Percentiles rank a stretch among this genome's conserved stretches.
Evolutionary conservation across 768 basidiomycete genomes (phyloP).

Genomic region (Lactarius quietus): DNA sequence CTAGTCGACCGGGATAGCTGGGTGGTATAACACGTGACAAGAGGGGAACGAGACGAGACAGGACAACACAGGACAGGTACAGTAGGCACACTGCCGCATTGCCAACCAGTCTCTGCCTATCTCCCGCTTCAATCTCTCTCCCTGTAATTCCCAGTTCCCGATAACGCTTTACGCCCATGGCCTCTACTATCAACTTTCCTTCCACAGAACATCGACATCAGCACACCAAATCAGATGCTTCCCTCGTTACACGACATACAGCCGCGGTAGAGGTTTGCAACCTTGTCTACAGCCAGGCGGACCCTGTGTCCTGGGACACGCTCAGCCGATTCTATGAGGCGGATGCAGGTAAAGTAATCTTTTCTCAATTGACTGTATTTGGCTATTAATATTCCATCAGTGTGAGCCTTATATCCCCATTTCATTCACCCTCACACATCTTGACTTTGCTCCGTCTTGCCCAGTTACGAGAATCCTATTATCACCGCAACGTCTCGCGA

Average conservation of each 20-base stretch:
- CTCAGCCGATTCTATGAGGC: conserved; percentile 67
- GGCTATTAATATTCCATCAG: conserved; percentile 18
- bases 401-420: conserved; percentile 23
- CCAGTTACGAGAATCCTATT: conserved; percentile 75
- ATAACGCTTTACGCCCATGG: conserved; percentile 33
- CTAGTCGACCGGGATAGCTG: background rate
- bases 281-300: conserved; percentile 57
- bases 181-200: conserved; percentile 27
- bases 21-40: conserved; percentile 16
- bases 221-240: conserved; percentile 20
- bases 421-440: conserved; percentile 44
- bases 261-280: conserved; percentile 69
- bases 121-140: conserved; percentile 26
- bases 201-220: conserved; percentile 14
- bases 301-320: conserved; percentile 46
- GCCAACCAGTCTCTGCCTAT: background rate
- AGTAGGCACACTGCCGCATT: background rate
- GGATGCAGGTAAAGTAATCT: conserved; percentile 53
- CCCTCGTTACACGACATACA: conserved; percentile 42
- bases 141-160: conserved; percentile 33
- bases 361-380: conserved; percentile 11
- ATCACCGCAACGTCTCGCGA: conserved; percentile 71
- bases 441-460: conserved; percentile 29
- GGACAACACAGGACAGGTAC: background rate
- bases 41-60: background rate